Base-by-base conservation (phyloP, 2,329 filamentous ascomycete genomes). In the Botrytis squamosa region DNA sequence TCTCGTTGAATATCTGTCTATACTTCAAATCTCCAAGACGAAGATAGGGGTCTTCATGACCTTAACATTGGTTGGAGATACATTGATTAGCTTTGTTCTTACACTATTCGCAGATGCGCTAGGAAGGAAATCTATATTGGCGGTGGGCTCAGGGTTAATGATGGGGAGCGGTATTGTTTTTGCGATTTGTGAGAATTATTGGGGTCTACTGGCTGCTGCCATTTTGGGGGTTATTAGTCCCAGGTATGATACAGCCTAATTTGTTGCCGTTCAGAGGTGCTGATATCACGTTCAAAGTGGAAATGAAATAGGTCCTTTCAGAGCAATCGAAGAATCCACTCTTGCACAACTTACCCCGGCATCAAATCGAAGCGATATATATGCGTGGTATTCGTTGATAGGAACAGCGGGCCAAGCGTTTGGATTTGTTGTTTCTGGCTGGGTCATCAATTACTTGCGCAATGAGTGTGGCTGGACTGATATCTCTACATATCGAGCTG, bases 1-100 rank as follows among this genome's bases (percentile, higher is more conserved):
- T 72, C 84, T 90, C 8, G 89, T 88, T 18, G 83, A 86, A 36
- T 90, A 87, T 75, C 84, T 91, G 12, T 83, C 83, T 22, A 83
- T 82, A 2, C 82, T 90, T 1, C 83, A 81, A 14, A 83, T 87
- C 60, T 84, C 87, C 1, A 84, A 88, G 74, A 83, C 85, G 0
- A 82, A 82, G 46, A 88, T 89, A 74, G 90, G 89, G 4, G 81
- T 90, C 1, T 91, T 91, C 82, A 91, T 91, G 89, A 90, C 88
- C 0, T 79, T 91, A 75, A 92, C 90, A 0, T 81, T 91, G 25
- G 82, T 85, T 22, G 90, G 89, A 40, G 90, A 91, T 80, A 85
- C 88, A 6, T 78, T 84, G 60, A 86, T 91, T 75, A 90, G 88
- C 77, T 86, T 90, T 73, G 55, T 88, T 36, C 83, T 91, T 65